These are phyloP conservation scores for Cucurbita argyrosperma DNA, from an alignment of 306 rosid species.

Conservation along the genomic window DNA sequence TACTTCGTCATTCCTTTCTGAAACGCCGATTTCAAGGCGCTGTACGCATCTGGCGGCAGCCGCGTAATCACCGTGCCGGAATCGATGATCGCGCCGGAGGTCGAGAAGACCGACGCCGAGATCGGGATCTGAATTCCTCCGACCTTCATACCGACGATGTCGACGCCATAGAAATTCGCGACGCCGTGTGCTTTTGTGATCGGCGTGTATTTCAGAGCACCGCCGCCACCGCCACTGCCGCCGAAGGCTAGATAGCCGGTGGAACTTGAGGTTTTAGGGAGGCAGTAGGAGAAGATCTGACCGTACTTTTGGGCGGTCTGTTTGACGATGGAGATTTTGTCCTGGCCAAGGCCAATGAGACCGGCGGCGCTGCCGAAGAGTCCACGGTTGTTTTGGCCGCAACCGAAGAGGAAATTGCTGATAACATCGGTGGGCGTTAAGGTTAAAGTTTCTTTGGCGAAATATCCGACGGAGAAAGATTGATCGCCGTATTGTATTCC, in stretches of 20 bases:
- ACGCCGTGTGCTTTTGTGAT: slow-evolving; percentile 10
- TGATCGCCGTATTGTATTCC: slow-evolving; percentile 36
- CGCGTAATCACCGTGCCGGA: slow-evolving; percentile 64
- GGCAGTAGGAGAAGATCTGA: slow-evolving; percentile 53
- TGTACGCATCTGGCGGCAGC: slow-evolving; percentile 46
- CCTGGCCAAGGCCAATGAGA: slow-evolving; percentile 65
- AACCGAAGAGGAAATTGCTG: slow-evolving; percentile 35
- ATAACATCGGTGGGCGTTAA: slow-evolving; percentile 15
- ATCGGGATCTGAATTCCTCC: slow-evolving; percentile 19
- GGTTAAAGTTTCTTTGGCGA: slow-evolving; percentile 31
- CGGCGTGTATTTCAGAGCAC: slow-evolving; percentile 32
- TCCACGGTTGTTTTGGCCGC: slow-evolving; percentile 66
- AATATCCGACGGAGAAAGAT: slow-evolving; percentile 45
- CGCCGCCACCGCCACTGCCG: too few species aligned
- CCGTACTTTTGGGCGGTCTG: slow-evolving; percentile 41
- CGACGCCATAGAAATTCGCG: slow-evolving; percentile 34
- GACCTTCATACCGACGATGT: slow-evolving; percentile 24
- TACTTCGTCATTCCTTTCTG: slow-evolving; percentile 27
- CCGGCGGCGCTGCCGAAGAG: slow-evolving; percentile 48
- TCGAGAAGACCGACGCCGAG: slow-evolving; percentile 22
- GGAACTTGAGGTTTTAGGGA: slow-evolving; percentile 42
- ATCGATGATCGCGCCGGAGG: slow-evolving; percentile 45
- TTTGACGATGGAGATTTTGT: slow-evolving; percentile 42
- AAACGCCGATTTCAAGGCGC: slow-evolving; percentile 18
- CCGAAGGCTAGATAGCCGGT: slow-evolving; percentile 42